A percentile compares a stretch with the other conserved stretches of the same genome.
Evolutionary conservation across 2,329 filamentous ascomycete genomes (phyloP).

Genomic region (Dactylellina sp.): DNA sequence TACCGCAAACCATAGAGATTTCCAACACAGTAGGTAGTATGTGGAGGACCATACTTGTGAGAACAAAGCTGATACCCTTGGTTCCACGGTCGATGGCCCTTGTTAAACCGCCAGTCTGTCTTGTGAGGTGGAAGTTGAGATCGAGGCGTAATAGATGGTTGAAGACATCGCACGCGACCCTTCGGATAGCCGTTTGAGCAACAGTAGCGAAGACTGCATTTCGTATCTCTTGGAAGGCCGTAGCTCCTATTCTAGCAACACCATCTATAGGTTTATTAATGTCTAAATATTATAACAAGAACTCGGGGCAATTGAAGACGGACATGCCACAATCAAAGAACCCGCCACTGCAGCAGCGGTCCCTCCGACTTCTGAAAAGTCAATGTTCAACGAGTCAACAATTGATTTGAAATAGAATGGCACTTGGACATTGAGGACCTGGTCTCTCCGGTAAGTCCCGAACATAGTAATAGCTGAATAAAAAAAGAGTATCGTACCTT

Average conservation of each 20-base stretch:
- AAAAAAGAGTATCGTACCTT: conserved; percentile 70
- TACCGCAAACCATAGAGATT: conserved; percentile 94
- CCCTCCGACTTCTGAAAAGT: conserved; percentile 85
- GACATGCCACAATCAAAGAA: conserved; percentile 88
- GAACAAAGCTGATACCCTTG: conserved; percentile 95
- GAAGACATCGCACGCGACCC: conserved; percentile 91
- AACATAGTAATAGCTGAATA: conserved; percentile 20
- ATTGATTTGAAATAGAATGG: conserved; percentile 99
- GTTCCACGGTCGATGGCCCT: conserved; percentile 95
- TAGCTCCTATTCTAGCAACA: conserved; percentile 85
- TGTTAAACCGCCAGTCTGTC: conserved; percentile 94
- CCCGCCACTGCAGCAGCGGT: conserved; percentile 90
- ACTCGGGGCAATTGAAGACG: conserved; percentile 59
- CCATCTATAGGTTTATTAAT: conserved; percentile 71
- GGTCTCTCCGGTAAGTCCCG: conserved; percentile 58
- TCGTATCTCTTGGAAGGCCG: conserved; percentile 89
- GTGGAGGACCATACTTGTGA: conserved; percentile 99
- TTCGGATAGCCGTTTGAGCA: conserved; percentile 93
- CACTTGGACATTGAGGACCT: conserved; percentile 92
- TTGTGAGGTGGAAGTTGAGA: conserved; percentile 90
- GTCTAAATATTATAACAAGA: background rate
- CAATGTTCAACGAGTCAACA: conserved; percentile 97
- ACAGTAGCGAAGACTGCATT: conserved; percentile 98
- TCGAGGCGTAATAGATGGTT: conserved; percentile 88
- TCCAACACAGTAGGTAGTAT: conserved; percentile 92